These are phyloP conservation scores for Myotisia sp. DNA, from an alignment of 2,329 filamentous ascomycete genomes.

Conservation along the genomic window DNA sequence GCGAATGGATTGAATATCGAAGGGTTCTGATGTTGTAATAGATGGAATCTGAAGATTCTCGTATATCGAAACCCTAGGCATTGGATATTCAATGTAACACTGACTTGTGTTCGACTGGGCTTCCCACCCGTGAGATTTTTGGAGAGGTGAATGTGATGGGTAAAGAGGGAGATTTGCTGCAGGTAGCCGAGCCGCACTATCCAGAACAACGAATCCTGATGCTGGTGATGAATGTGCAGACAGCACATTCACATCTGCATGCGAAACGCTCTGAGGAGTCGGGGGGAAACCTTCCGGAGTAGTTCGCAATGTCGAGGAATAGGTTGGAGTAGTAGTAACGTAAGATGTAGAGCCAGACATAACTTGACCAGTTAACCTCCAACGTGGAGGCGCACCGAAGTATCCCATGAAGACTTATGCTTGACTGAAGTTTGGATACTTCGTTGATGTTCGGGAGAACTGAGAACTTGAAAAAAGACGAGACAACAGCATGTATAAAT, in stretches of 20 bases:
- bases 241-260: slow-evolving; percentile 1
- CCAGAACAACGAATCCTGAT: slow-evolving; percentile 22
- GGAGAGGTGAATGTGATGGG: slow-evolving; percentile 13
- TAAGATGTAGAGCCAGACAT: too few relatives aligned
- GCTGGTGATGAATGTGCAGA: slow-evolving; percentile 1
- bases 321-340: slow-evolving; percentile 12
- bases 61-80: slow-evolving; percentile 16
- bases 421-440: too few relatives aligned
- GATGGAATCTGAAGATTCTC: slow-evolving; percentile 15
- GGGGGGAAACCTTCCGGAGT: slow-evolving; percentile 16
- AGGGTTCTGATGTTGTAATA: slow-evolving; percentile 15
- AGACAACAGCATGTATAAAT: too few relatives aligned
- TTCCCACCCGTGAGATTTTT: slow-evolving; percentile 15
- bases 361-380: too few relatives aligned
- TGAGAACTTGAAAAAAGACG: too few relatives aligned
- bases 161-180: slow-evolving; percentile 13
- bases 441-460: too few relatives aligned
- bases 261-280: slow-evolving; percentile 10
- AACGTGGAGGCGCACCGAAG: too few relatives aligned
- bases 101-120: slow-evolving; percentile 14
- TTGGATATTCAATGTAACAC: slow-evolving; percentile 13
- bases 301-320: slow-evolving; percentile 8
- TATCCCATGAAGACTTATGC: too few relatives aligned
- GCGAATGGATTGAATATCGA: slow-evolving; percentile 6
- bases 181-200: slow-evolving; percentile 15